phyloP scores from a whole-genome alignment of 495 filamentous ascomycete species.

The Penicillium cinerascens region DNA sequence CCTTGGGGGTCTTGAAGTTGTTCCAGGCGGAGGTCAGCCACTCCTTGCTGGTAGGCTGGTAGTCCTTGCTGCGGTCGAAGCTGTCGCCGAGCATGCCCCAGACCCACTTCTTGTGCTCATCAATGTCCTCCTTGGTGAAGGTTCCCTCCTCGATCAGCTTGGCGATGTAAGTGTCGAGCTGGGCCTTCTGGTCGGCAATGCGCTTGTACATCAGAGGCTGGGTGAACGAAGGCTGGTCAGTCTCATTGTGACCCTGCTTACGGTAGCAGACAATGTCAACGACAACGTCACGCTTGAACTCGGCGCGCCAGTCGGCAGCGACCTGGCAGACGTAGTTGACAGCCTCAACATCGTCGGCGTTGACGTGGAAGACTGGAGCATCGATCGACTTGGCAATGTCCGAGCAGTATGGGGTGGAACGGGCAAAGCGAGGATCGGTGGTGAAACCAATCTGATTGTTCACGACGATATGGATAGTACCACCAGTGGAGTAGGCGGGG shows the following conservation, averaged over 20 bases:
- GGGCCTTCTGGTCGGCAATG: conserved; percentile 72
- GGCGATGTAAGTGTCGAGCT: conserved; percentile 83
- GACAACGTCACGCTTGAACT: conserved; percentile 96
- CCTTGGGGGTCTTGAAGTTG: conserved; percentile 98
- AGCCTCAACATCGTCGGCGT: conserved; percentile 96
- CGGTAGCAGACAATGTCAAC: conserved; percentile 98
- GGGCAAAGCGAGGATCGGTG: conserved; percentile 95
- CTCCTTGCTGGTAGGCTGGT: conserved; percentile 92
- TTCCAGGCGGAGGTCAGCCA: conserved; percentile 99
- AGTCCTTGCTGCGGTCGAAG: conserved; percentile 95
- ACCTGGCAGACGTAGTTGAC: conserved; percentile 97
- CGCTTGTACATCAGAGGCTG: conserved; percentile 99
- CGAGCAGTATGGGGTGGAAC: conserved; percentile 97
- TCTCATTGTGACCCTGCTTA: conserved; percentile 99
- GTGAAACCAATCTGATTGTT: conserved; percentile 99
- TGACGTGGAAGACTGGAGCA: conserved; percentile 98
- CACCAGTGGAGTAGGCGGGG: conserved; percentile 92
- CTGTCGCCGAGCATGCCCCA: conserved; percentile 98
- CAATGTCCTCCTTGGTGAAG: conserved; percentile 96
- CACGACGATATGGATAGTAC: conserved; percentile 94
- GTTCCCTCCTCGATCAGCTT: conserved; percentile 84
- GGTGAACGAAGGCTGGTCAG: conserved; percentile 98
- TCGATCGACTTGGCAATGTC: conserved; percentile 99
- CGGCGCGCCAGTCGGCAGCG: conserved; percentile 93
- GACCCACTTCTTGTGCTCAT: conserved; percentile 99